Base-by-base conservation (phyloP, 139 green algal genomes). In the Eudorina sp. region DNA sequence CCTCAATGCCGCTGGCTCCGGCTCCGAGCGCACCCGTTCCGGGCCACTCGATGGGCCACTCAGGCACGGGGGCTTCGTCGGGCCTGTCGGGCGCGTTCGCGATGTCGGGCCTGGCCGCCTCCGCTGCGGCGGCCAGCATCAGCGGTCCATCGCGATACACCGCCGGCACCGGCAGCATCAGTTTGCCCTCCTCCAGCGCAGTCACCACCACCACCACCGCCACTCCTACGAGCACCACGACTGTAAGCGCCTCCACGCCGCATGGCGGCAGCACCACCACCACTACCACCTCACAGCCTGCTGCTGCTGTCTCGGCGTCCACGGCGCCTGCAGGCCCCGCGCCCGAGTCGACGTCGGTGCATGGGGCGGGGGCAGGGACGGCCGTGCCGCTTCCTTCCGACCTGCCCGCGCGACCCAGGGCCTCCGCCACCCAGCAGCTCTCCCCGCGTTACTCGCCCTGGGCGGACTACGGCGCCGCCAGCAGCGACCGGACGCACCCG, bases 211-310 rank as follows among this genome's bases (percentile, higher is more conserved):
- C 8, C 46, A 66, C n/a, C 41, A 62, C 53, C 53, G 41, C 1
- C 80, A 77, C 7, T 27, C 9, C 51, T 23, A 51, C 4, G 14
- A 7, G n/a, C 48, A 68, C 40, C 53, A 53, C 34, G 64, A 73
- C 77, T 48, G 31, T 31, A 45, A 64, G 74, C 80, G 41, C 41
- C 46, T 31, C 43, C 81, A 48, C 81, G 46, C 23, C n/a, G n/a
- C 75, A 18, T 6, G 69, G 38, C 38, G 7, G 41, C 72, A 9
- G 3, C 72, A 40, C 43, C 41, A 4, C n/a, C n/a, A n/a, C n/a
- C n/a, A n/a, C n/a, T n/a, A n/a, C n/a, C n/a, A n/a, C n/a, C 81
- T 34, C 81, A 29, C 23, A 45, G 18, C 19, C 53, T 16, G 53
- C 34, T 53, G 77, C 53, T 2, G 77, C 53, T 18, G 4, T 53